Conservation (phyloP, 257 asterid genomes). For the Penstemon eatonii region DNA sequence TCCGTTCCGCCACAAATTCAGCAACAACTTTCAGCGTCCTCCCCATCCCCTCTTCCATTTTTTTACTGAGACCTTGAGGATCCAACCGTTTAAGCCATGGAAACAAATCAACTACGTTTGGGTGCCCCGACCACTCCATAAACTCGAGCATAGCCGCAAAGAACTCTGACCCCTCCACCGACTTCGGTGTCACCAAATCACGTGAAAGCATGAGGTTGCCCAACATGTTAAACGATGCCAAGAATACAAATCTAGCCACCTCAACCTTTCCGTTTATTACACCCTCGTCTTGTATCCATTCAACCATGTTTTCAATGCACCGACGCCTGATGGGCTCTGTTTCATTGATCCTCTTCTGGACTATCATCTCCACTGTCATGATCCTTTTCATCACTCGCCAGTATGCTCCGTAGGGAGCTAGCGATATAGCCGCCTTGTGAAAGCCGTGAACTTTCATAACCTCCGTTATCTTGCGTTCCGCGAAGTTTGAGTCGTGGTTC, state of each 20-base stretch:
- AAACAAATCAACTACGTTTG: conserved; percentile 54
- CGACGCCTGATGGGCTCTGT: conserved; percentile 44
- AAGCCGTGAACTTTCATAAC: conserved; percentile 41
- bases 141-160: conserved; percentile 49
- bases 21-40: conserved; percentile 40
- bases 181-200: conserved; percentile 45
- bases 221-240: conserved; percentile 58
- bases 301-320: conserved; percentile 47
- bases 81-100: conserved; percentile 50
- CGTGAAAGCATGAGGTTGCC: conserved; percentile 57
- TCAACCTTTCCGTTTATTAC: conserved; percentile 22
- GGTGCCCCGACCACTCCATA: conserved; percentile 53
- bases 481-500: conserved; percentile 51
- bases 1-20: conserved; percentile 39
- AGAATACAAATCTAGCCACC: conserved; percentile 52
- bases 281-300: conserved; percentile 40
- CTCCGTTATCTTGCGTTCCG: conserved; percentile 49
- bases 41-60: conserved; percentile 39
- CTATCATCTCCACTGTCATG: conserved; percentile 54
- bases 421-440: conserved; percentile 44
- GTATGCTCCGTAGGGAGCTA: conserved; percentile 61
- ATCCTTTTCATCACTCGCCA: conserved; percentile 58
- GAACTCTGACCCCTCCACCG: conserved; percentile 48
- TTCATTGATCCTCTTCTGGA: conserved; percentile 39
- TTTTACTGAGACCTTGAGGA: conserved; percentile 54